Evolutionary conservation across 257 asterid species (phyloP).

Genomic region (Solanum chiquidenum): DNA sequence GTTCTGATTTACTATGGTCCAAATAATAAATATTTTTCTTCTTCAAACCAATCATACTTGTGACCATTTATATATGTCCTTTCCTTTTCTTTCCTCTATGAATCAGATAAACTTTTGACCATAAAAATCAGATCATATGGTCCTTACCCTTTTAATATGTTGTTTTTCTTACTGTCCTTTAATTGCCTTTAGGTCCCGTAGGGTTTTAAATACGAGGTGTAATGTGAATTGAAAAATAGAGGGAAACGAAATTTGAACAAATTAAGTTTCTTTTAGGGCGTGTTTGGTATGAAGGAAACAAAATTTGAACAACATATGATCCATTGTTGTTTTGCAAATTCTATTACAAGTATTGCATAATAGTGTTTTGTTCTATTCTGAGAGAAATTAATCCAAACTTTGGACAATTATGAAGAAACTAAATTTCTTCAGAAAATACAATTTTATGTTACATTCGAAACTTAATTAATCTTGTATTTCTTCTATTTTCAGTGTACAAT

Average conservation of each 20-base stretch:
- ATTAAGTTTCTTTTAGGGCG: neutral
- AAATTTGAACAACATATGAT: too few species aligned
- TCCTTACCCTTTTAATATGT: neutral
- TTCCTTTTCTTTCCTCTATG: neutral
- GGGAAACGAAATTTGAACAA: neutral
- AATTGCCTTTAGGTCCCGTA: neutral
- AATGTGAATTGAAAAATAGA: neutral
- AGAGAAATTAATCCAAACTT: neutral
- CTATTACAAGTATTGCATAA: neutral
- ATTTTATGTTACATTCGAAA: neutral
- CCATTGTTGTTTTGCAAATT: neutral
- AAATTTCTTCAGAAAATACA: neutral
- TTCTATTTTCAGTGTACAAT: neutral
- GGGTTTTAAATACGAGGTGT: neutral
- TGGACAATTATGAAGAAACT: neutral
- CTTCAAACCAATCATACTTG: neutral
- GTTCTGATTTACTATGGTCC: neutral
- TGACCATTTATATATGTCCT: neutral
- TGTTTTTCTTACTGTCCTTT: neutral
- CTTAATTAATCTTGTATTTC: neutral
- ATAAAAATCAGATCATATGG: neutral
- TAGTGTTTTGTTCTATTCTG: neutral
- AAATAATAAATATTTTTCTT: neutral
- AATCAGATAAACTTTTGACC: neutral
- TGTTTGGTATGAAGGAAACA: too few species aligned